Base-by-base conservation (phyloP, 1,139 yeast species). In the Yarrowia galli region DNA sequence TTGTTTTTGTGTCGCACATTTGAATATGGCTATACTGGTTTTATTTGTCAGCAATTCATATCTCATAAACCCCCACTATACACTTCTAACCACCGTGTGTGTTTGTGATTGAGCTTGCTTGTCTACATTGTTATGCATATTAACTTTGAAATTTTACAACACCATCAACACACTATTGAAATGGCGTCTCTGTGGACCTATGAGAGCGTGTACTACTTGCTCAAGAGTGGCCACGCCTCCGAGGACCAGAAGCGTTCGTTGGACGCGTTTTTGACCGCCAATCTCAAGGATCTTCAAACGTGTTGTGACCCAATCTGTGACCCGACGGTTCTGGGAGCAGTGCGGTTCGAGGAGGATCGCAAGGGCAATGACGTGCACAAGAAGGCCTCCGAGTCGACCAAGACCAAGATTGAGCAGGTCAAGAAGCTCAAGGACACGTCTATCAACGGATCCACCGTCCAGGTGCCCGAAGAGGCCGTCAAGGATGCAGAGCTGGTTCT, bases 171-270 rank as follows among this genome's bases (percentile, higher is more conserved):
- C 48, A 56, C 38, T 38, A 12, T 12, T 13, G 28, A 25, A n/a
- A 58, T 58, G 64, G 51, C 64, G 51, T 58, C 64, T 18, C 42
- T 58, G 23, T 58, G 64, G 64, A 58, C 64, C 20, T 58, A 58
- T 32, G 64, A 58, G 51, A 46, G 40, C 48, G 64, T 58, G 45
- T 58, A 58, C 36, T 58, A 42, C 32, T 23, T 58, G 48, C 64
- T 58, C 22, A 28, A 58, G 18, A 38, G 48, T n/a, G 42, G 64
- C 6, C 12, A 4, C 15, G 51, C 49, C n/a, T 43, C 64, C 16
- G 40, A 28, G n/a, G 42, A 32, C 15, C 40, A 58, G 16, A 18
- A 43, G 40, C 28, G 18, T 8, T 28, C 64, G 25, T 32, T 58
- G 6, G 18, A 20, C 22, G 5, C 42, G 28, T 58, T 58, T 58